Evolutionary conservation across 2,329 filamentous ascomycete species (phyloP), one percentile per base, ranked within the genome.

Genomic region (Hypoxylon sp.): DNA sequence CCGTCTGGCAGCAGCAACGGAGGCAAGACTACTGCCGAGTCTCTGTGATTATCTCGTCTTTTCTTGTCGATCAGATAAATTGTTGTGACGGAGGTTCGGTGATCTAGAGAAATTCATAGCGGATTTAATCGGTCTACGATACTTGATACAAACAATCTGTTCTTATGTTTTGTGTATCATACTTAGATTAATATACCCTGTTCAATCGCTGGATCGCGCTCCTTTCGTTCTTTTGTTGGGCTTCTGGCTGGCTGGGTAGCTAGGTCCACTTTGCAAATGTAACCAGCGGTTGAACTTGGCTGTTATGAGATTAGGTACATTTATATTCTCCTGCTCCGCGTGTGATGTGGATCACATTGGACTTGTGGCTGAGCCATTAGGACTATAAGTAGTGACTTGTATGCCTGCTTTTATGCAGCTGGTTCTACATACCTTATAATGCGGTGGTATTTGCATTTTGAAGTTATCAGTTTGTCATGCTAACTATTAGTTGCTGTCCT

Each of bases 131-230:
- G 50, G 50, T 52, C 36, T 53, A 32, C 41, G 51, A 32, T 25
- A 41, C 30, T 56, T 56, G 57, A 55, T 59, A 61, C 52, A 53
- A 57, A 38, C 14, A 56, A 14, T 28, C 6, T 9, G 19, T 52
- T 58, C 46, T 41, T 60, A 52, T 66, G 50, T 60, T 63, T 66
- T 56, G 55, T 66, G 55, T 66, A 63, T 57, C 46, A 60, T 65
- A 65, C 53, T 58, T 36, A 49, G 56, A 63, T 58, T 38, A 58
- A 72, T 72, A 72, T 72, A 72, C 70, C 70, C 70, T 58, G 32
- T 66, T 64, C 59, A 46, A 65, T 66, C 66, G 34, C 68, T 60
- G 65, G 23, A 55, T 58, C 60, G 5, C 9, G 19, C 56, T 38
- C 13, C 10, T 5, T 45, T 5, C 25, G 21, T 49, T 46, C 34